Conservation (phyloP, 1,284 basidiomycete species). For the Dichomitus squalens region DNA sequence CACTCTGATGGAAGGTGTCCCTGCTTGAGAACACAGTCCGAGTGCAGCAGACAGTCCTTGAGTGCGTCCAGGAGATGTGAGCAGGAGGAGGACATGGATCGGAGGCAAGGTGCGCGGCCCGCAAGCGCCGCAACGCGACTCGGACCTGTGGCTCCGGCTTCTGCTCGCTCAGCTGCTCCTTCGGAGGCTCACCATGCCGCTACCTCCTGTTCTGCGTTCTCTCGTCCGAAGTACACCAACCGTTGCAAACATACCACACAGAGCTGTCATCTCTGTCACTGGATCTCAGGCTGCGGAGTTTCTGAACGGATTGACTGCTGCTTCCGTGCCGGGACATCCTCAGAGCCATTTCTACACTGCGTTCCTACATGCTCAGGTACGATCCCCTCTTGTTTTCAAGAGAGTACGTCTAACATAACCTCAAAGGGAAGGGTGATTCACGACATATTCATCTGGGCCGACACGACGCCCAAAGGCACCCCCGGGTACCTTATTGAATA, state of each 20-base stretch:
- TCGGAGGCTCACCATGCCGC: conserved; percentile 28
- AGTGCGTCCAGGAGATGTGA: conserved; percentile 72
- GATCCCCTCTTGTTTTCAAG: conserved; percentile 8
- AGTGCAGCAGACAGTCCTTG: conserved; percentile 78
- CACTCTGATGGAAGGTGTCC: conserved; percentile 77
- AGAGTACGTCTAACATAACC: neutral
- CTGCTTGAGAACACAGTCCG: conserved; percentile 82
- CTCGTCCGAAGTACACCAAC: conserved; percentile 56
- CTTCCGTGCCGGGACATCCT: conserved; percentile 52
- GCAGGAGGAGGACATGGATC: conserved; percentile 76
- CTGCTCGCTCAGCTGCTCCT: neutral
- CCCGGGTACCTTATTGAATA: conserved; percentile 76
- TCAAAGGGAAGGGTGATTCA: conserved; percentile 86
- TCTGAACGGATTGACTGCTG: conserved; percentile 85
- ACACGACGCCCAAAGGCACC: conserved; percentile 47
- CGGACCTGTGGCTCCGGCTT: neutral
- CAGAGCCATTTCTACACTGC: conserved; percentile 72
- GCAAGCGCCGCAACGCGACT: conserved; percentile 13
- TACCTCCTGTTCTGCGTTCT: conserved; percentile 42
- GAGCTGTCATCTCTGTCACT: conserved; percentile 73
- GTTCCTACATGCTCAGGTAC: conserved; percentile 86
- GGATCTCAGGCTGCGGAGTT: conserved; percentile 87
- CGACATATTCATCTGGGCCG: conserved; percentile 85
- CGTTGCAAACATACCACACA: conserved; percentile 61
- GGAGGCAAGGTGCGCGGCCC: conserved; percentile 18